These are phyloP conservation scores for Stereocaulon alpinum DNA, from an alignment of 495 filamentous ascomycete genomes.

Conservation along the genomic window DNA sequence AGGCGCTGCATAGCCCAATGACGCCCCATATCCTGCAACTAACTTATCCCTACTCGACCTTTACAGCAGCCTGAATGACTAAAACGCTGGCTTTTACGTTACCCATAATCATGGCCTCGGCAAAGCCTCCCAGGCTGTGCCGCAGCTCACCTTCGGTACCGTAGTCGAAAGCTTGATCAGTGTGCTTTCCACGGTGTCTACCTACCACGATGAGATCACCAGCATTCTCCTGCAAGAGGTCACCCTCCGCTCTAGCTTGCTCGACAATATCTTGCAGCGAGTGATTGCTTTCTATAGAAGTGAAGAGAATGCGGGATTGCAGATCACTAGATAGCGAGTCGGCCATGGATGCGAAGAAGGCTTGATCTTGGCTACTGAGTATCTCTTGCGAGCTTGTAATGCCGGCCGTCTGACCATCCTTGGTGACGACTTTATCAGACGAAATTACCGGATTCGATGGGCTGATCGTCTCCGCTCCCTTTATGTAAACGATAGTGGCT, in stretches of 20 bases:
- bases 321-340: constrained; percentile 52
- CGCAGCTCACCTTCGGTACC: constrained; percentile 37
- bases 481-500: constrained; percentile 53
- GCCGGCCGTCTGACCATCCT: background rate
- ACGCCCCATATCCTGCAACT: background rate
- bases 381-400: constrained; percentile 4
- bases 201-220: constrained; percentile 75
- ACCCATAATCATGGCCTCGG: constrained; percentile 49
- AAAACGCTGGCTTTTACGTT: constrained; percentile 64
- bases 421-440: constrained; percentile 20
- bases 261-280: constrained; percentile 14
- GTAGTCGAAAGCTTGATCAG: constrained; percentile 7
- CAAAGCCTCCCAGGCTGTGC: constrained; percentile 56
- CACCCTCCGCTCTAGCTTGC: constrained; percentile 48
- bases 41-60: background rate
- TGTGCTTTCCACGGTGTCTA: constrained; percentile 31
- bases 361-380: constrained; percentile 36
- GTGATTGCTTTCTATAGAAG: background rate
- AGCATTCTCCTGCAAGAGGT: constrained; percentile 51
- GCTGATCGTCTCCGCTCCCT: constrained; percentile 2
- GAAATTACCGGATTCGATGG: constrained; percentile 15
- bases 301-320: constrained; percentile 51
- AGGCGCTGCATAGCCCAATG: too few species aligned
- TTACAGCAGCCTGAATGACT: constrained; percentile 57
- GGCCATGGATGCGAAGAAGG: constrained; percentile 52